Evolutionary conservation across 257 asterid species (phyloP), one percentile per base, ranked within the genome.

Genomic region (Jacaranda mimosifolia): DNA sequence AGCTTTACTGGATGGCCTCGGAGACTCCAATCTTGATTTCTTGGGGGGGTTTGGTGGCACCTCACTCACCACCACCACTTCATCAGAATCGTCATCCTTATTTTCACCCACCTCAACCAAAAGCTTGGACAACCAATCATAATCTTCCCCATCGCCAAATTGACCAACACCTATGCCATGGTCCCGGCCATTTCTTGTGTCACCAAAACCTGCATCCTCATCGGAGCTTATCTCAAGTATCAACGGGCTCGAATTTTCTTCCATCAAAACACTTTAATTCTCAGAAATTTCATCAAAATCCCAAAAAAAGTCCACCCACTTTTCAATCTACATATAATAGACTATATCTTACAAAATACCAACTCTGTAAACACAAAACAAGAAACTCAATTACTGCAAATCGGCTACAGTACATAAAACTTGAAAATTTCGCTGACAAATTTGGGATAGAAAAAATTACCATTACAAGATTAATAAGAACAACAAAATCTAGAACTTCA

Each of bases 151-250:
- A 62, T 68, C 86, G 6, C 68, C 85, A 8, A 76, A 77, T 17
- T 19, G 86, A 0, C 78, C 84, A 3, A 63, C 86, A 7, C 81
- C 85, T 46, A 40, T 57, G 36, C 74, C 79, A 15, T 14, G 43
- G 0, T 48, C 72, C 3, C 59, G 68, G 36, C 72, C 78, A 58
- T 53, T 70, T 19, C 60, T 43, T 53, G 18, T 26, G 64, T 80
- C 82, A 3, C 86, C 89, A 57, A 83, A 84, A 64, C 70, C 86
- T 35, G 66, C 74, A 63, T 92, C 97, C 77, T 92, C 97, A 19
- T 92, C 98, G 65, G 98, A 92, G 75, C 96, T 91, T 76, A 94
- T 84, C 18, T 92, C 94, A 53, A 89, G 72, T 12, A 88, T 9
- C 68, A 77, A 51, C 62, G 77, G 81, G 32, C 84, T 72, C 64